These are phyloP conservation scores for Cinnamomum micranthum DNA, from an alignment of 164 flowering plant genomes.

Conservation along the genomic window DNA sequence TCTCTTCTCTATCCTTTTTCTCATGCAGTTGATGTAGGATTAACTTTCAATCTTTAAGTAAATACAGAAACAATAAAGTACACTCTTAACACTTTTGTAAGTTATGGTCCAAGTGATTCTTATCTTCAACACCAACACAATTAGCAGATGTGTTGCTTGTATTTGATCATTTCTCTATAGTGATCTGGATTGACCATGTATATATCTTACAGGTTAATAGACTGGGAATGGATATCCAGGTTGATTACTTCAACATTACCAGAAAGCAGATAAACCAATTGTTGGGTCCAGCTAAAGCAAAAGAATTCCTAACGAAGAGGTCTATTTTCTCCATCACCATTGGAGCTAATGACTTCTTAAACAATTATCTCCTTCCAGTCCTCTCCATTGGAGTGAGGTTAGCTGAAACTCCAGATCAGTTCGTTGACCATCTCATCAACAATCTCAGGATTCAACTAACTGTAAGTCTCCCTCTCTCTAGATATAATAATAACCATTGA, in stretches of 20 bases:
- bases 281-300: conserved; percentile 62
- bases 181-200: not conserved
- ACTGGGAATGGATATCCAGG: conserved; percentile 77
- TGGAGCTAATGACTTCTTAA: conserved; percentile 88
- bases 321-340: conserved; percentile 85
- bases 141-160: too few species aligned
- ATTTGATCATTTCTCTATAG: too few species aligned
- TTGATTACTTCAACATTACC: conserved; percentile 85
- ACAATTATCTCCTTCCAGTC: conserved; percentile 86
- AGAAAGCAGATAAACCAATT: conserved; percentile 60
- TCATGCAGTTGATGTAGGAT: too few species aligned
- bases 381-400: conserved; percentile 71
- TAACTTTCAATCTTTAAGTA: too few species aligned
- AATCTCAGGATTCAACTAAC: conserved; percentile 66
- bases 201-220: conserved; percentile 52
- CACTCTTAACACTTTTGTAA: too few species aligned
- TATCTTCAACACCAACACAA: too few species aligned
- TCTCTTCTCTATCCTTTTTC: too few species aligned
- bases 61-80: too few species aligned
- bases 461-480: conserved; percentile 30
- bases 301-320: conserved; percentile 50
- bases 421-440: conserved; percentile 56
- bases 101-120: too few species aligned
- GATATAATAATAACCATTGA: not conserved
- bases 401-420: conserved; percentile 55